A percentile compares a stretch with the other conserved stretches of the same genome.
These are phyloP conservation scores for Mortierella claussenii DNA, from an alignment of 192 early-diverging fungal genomes.

Conservation along the genomic window DNA sequence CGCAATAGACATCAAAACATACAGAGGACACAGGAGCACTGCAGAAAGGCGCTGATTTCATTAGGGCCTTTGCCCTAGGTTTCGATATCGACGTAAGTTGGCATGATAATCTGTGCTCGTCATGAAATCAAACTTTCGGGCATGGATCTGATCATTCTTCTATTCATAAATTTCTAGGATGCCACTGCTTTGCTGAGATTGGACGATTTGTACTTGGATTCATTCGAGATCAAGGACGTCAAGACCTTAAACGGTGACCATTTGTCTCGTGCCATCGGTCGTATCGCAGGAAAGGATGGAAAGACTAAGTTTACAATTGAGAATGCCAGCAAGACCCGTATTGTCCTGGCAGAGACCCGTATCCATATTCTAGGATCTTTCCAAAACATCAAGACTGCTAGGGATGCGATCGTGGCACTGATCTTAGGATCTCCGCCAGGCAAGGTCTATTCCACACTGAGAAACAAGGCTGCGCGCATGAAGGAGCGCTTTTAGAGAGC, in stretches of 20 bases:
- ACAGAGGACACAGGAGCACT: slow-evolving; percentile 90
- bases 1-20: slow-evolving; percentile 73
- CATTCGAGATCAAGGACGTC: slow-evolving; percentile 98
- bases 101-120: too few species aligned
- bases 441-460: slow-evolving; percentile 93
- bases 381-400: slow-evolving; percentile 96
- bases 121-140: too few species aligned
- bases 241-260: slow-evolving; percentile 96
- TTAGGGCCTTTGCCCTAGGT: slow-evolving; percentile 92
- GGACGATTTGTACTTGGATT: slow-evolving; percentile 96
- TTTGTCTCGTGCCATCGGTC: slow-evolving; percentile 95
- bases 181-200: slow-evolving; percentile 93
- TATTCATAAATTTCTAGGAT: slow-evolving; percentile 65
- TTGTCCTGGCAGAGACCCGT: slow-evolving; percentile 97
- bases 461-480: slow-evolving; percentile 88
- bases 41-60: slow-evolving; percentile 97
- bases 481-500: slow-evolving; percentile 90
- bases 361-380: slow-evolving; percentile 97
- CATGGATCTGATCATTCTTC: neutral
- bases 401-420: slow-evolving; percentile 90
- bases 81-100: slow-evolving; percentile 81
- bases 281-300: slow-evolving; percentile 97
- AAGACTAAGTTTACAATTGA: slow-evolving; percentile 98
- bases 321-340: slow-evolving; percentile 94
- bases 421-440: slow-evolving; percentile 96